Evolutionary conservation across 495 filamentous ascomycete genomes (phyloP), one percentile per base, ranked within the genome.

Genomic region (Jackrogersella minutella): DNA sequence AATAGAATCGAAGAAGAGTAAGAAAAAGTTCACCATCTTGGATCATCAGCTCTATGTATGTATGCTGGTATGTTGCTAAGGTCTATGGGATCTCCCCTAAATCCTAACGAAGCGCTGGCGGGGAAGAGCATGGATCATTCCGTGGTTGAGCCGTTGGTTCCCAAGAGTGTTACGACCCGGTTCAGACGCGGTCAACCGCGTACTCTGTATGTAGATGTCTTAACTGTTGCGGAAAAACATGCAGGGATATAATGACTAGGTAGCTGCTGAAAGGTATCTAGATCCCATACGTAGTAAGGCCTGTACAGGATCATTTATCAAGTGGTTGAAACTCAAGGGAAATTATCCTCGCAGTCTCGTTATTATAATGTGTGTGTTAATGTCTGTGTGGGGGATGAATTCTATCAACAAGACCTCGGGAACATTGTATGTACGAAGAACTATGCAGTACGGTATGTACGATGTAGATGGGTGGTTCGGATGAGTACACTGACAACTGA

Each of bases 101-200:
- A 57, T 67, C 30, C 58, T 52, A 40, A 37, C 31, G 54, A 59
- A 52, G 59, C 44, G 56, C 54, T 59, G 59, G 49, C 59, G 47
- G 54, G 57, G 59, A 68, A 43, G 39, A 54, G 53, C 65, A 52
- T 50, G 41, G 65, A 49, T 54, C 59, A 62, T 58, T 47, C 59
- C 65, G 49, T 53, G 50, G 46, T 62, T 46, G 36, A 68, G 37
- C 30, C 37, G 47, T 57, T 54, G 53, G 58, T 36, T 54, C 47
- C 43, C 54, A 10, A 34, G 59, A 63, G 50, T 36, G 24, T 36
- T 41, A 5, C 43, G 56, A 28, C 21, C 37, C 56, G 56, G 44
- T 53, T 56, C 34, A 62, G 46, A 64, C 61, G 66, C 57, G 66
- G 66, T 58, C 37, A 51, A 69, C 66, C 60, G 59, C 65, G 61